Percentiles rank a stretch among this genome's conserved stretches.
phyloP scores from a whole-genome alignment of 2,329 filamentous ascomycete species.

The Epicoccum sorghinum region DNA sequence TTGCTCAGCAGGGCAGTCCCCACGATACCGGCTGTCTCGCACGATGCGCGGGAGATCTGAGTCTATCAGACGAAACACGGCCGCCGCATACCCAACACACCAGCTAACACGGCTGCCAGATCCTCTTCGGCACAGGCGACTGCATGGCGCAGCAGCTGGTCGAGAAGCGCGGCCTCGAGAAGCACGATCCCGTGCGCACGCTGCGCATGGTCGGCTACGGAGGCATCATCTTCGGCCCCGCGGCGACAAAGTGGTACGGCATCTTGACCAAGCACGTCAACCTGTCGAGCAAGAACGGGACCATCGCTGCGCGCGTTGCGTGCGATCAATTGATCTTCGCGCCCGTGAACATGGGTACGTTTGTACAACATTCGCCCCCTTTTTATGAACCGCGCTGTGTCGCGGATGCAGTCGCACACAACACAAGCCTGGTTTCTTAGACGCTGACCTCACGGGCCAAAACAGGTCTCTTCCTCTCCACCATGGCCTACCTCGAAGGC shows the following conservation, averaged over 20 bases:
- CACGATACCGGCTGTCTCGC: too few relatives aligned
- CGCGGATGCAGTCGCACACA: background rate
- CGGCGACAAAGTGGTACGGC: conserved; percentile 84
- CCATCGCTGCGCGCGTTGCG: conserved; percentile 78
- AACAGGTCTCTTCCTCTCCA: conserved; percentile 70
- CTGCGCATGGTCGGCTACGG: conserved; percentile 71
- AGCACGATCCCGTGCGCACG: conserved; percentile 74
- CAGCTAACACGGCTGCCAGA: conserved; percentile 43
- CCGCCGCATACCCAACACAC: too few relatives aligned
- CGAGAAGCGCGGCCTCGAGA: conserved; percentile 76
- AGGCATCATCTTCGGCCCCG: conserved; percentile 81
- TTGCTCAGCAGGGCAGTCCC: background rate
- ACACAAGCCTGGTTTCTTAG: background rate
- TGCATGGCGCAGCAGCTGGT: conserved; percentile 88
- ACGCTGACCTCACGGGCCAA: too few relatives aligned
- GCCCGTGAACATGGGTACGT: conserved; percentile 71
- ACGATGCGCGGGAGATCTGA: too few relatives aligned
- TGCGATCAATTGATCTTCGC: conserved; percentile 82
- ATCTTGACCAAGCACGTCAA: conserved; percentile 75
- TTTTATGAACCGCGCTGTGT: background rate
- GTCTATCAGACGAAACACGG: too few relatives aligned
- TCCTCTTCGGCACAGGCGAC: conserved; percentile 93
- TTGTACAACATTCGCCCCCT: conserved; percentile 27
- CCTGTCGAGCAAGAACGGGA: conserved; percentile 67
- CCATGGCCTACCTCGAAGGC: conserved; percentile 85